Evolutionary conservation across 352 stramenopile species (phyloP), one percentile per base, ranked within the genome.

Genomic region (Globisporangium nagaii): DNA sequence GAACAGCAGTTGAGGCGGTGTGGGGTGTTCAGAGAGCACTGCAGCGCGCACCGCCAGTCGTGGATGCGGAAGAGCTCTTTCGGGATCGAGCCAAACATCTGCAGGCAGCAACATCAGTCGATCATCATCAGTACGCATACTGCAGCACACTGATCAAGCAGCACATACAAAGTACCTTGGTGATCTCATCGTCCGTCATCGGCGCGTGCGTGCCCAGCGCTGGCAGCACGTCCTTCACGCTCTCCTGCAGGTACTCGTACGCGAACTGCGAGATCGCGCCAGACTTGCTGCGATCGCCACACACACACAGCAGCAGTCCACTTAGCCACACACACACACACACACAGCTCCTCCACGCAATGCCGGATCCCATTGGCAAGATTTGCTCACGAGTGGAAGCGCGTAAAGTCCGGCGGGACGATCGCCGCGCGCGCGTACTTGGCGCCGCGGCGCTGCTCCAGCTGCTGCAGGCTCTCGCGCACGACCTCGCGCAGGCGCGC

Each of bases 321-420:
- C 56, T 24, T 48, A 43, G 6, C 13, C 12, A 19, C 8, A 36
- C 31, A 44, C 20, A 58, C 10, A 51, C 13, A 44, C 20, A 47
- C 6, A 3, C 32, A 34, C 10, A 19, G 19, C 13, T 20, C 24
- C 13, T 9, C 27, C 19, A 28, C 34, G 2, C 44, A 45, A 31
- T 31, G 45, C 30, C 25, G 11, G 13, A 20, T 6, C n/a, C 43
- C 10, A 19, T 12, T 24, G 11, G 41, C 36, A 19, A 24, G 36
- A 39, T 4, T 34, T 6, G 63, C 79, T 60, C 88, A 93, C 62
- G 92, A 98, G 79, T 98, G 91, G 67, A 96, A 98, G 37, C 96
- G 79, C 13, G 96, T 98, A 60, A 96, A 98, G 60, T 99, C 96
- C 0, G 96, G 96, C n/a, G 96, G 95, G 3, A 98, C 71, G 40